Conservation (phyloP, 2,329 filamentous ascomycete species). For the Trichoderma aggressivum region DNA sequence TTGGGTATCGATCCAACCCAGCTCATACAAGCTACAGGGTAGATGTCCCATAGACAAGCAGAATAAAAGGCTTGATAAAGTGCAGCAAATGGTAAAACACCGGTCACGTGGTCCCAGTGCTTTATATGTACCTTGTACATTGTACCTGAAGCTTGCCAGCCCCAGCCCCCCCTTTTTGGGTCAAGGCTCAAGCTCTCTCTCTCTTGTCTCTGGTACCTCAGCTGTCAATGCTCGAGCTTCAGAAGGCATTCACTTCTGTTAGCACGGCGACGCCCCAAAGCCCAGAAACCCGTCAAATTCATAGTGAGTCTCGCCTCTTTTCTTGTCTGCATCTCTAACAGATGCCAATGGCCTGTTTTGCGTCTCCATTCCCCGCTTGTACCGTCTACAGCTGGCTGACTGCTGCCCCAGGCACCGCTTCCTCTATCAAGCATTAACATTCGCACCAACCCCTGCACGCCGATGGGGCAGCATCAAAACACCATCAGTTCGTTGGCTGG, state of each 20-base stretch:
- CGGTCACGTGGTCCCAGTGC: not conserved
- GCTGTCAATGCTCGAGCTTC: not conserved
- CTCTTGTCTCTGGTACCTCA: not conserved
- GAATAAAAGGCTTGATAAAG: not conserved
- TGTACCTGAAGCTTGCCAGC: not conserved
- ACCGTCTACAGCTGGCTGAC: slow-evolving; percentile 8
- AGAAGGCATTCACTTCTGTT: slow-evolving; percentile 17
- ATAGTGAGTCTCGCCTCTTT: not conserved
- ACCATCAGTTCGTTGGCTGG: slow-evolving; percentile 7
- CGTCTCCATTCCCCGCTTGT: not conserved
- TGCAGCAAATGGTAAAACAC: not conserved
- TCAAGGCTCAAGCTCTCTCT: slow-evolving; percentile 10
- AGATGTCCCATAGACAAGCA: not conserved
- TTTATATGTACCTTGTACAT: not conserved
- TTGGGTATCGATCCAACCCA: too few relatives aligned
- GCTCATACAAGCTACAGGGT: not conserved
- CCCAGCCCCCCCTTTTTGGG: slow-evolving; percentile 6
- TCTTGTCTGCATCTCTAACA: not conserved
- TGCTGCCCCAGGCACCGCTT: not conserved
- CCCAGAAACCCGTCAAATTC: not conserved
- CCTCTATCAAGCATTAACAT: slow-evolving; percentile 12
- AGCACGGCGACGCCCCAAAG: not conserved
- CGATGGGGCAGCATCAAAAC: not conserved
- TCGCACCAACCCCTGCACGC: not conserved
- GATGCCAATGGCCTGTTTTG: not conserved